Evolutionary conservation across 139 green algal species (phyloP), one percentile per base, ranked within the genome.

Genomic region (Volvox reticuliferus): DNA sequence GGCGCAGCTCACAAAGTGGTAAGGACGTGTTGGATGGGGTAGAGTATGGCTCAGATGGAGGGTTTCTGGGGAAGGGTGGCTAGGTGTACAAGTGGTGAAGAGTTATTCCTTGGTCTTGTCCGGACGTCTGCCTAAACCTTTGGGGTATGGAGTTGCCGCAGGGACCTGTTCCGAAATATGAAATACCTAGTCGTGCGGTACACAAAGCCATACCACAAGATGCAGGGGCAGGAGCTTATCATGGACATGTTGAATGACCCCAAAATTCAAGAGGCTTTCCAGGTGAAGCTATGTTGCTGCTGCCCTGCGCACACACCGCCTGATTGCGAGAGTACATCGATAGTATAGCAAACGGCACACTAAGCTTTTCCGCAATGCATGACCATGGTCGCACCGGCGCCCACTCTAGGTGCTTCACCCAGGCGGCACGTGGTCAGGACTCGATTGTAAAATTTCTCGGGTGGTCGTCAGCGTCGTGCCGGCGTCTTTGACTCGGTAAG

Each of bases 171-270:
- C 20, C 91, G 88, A 22, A 75, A 33, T 61, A 73, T 87, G 61
- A 76, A 87, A 22, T 90, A 89, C 75, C 71, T 92, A 16, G 67
- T 84, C 5, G 95, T 96, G 50, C 89, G 88, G 24, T 96, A 95
- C 87, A 93, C 79, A 12, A 96, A 95, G 61, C 88, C 93, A 36
- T 96, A 95, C 69, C 93, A 95, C 80, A 95, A 95, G 61, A 91
- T 96, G 87, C 79, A 87, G 87, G 92, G 35, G 0, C 62, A 77
- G 24, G 93, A 96, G 89, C 87, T 96, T 6, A 12, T 93, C 0
- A n/a, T 85, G 21, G 94, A 96, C 69, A 87, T 96, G 86, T 65
- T 96, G 32, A 93, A 93, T 30, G 90, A 94, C 75, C 35, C 77
- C 1, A 69, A 85, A 28, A 84, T 93, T 0, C 94, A 93, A 69